Percentiles rank a stretch among this genome's conserved stretches.
Evolutionary conservation across 2,329 filamentous ascomycete species (phyloP).

Genomic region (Neopestalotiopsis rosae): DNA sequence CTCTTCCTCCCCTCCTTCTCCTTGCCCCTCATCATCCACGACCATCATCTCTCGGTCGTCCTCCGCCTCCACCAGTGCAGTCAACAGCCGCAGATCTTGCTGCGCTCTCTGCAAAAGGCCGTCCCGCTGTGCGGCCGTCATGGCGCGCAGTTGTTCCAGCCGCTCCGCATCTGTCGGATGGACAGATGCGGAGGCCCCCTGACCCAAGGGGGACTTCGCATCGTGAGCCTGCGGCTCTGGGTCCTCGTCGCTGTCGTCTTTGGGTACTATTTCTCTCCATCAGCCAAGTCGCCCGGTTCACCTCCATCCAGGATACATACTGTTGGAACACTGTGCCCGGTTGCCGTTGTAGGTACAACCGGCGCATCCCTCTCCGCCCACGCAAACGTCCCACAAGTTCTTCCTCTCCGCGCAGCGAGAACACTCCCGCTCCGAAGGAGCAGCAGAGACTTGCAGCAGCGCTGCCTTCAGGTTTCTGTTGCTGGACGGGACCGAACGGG

Average conservation of each 20-base stretch:
- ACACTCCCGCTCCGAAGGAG: too few species aligned
- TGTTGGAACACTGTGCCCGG: background rate
- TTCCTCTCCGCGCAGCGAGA: background rate
- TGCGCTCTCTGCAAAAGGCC: background rate
- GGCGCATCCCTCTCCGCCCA: background rate
- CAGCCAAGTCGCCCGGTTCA: background rate
- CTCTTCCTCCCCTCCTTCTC: too few species aligned
- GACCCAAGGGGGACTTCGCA: background rate
- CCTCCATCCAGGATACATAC: background rate
- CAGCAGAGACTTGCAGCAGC: too few species aligned
- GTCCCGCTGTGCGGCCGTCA: background rate
- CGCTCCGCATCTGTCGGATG: background rate
- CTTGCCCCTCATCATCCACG: too few species aligned
- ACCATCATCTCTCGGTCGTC: too few species aligned
- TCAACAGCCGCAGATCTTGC: background rate
- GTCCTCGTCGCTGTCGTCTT: background rate
- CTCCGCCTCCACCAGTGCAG: background rate
- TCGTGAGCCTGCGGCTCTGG: background rate
- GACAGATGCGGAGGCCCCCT: background rate
- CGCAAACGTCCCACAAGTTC: background rate
- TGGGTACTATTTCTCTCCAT: background rate
- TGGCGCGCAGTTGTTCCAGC: background rate
- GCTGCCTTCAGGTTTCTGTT: too few species aligned
- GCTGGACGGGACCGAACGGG: too few species aligned
- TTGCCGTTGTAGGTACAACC: background rate